Conservation (phyloP, 2,329 filamentous ascomycete genomes). For the Eutypella sp. region DNA sequence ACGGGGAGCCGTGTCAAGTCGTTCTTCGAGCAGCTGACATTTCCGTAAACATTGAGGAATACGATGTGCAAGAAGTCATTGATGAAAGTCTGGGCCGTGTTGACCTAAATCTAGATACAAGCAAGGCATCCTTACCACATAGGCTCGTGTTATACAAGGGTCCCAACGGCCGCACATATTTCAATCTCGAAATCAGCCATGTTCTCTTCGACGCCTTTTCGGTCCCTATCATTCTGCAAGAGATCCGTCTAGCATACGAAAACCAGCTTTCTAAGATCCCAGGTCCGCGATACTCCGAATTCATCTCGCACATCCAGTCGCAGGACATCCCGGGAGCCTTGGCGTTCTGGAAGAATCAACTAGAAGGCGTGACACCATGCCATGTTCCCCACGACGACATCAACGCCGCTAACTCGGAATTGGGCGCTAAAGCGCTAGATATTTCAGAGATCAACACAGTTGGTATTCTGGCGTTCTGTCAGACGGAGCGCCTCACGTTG, state of each 20-base stretch:
- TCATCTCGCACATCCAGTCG: neutral
- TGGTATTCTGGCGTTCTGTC: neutral
- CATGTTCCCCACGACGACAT: neutral
- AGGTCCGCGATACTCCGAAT: neutral
- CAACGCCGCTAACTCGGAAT: neutral
- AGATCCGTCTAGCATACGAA: neutral
- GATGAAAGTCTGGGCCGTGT: neutral
- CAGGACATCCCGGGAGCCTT: neutral
- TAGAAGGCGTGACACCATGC: neutral
- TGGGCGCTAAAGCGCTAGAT: neutral
- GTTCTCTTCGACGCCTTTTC: neutral
- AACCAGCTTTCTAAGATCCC: neutral
- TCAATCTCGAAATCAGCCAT: neutral
- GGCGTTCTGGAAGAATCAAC: neutral
- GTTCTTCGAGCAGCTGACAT: neutral
- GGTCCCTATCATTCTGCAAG: neutral
- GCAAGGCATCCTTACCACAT: neutral
- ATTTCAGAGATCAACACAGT: neutral
- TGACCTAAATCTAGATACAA: neutral
- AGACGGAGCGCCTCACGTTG: neutral
- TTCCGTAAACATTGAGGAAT: neutral
- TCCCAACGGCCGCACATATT: neutral
- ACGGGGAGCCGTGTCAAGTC: neutral
- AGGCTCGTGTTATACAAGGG: neutral
- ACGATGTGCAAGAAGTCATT: neutral